A percentile compares a stretch with the other conserved stretches of the same genome.
Evolutionary conservation across 1,284 basidiomycete genomes (phyloP).

Genomic region (Cutaneotrichosporon curvatum): DNA sequence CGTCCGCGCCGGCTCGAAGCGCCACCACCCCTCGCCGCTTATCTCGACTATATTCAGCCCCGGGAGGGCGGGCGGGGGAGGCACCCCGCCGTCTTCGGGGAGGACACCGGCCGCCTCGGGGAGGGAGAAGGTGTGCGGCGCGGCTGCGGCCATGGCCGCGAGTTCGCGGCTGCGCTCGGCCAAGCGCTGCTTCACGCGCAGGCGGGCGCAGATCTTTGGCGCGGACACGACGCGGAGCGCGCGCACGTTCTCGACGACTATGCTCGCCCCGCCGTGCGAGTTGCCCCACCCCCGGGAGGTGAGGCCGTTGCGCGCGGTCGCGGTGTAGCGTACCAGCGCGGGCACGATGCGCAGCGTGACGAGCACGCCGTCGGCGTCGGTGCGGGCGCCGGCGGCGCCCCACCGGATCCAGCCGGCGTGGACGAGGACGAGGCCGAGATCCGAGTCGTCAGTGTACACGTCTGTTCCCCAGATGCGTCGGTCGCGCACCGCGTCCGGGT

Average conservation of each 20-base stretch:
- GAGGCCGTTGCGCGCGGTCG: constrained; percentile 49
- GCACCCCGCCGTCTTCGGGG: constrained; percentile 15
- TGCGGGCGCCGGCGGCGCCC: constrained; percentile 8
- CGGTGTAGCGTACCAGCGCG: constrained; percentile 50
- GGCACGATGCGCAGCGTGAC: constrained; percentile 51
- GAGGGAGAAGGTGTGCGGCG: constrained; percentile 3
- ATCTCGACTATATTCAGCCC: constrained; percentile 2
- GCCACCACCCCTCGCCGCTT: constrained; percentile 7
- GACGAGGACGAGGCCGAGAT: constrained; percentile 50
- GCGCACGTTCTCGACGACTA: constrained; percentile 50
- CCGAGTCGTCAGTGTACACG: constrained; percentile 57
- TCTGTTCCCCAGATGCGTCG: constrained; percentile 54
- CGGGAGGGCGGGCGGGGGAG: not conserved
- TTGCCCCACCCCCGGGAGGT: constrained; percentile 53
- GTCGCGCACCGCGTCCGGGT: constrained; percentile 14
- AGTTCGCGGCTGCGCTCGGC: constrained; percentile 11
- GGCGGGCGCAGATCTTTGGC: constrained; percentile 1
- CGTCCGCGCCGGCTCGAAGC: constrained; percentile 22
- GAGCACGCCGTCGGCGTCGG: constrained; percentile 37
- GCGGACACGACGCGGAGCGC: constrained; percentile 40
- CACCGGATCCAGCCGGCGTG: constrained; percentile 52
- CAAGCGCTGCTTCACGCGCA: constrained; percentile 21
- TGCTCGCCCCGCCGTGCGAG: constrained; percentile 52
- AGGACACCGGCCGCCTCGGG: constrained; percentile 7
- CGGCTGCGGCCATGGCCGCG: constrained; percentile 1